Evolutionary conservation across 164 flowering plant genomes (phyloP), one percentile per base, ranked within the genome.

Genomic region (Dillenia turbinata): DNA sequence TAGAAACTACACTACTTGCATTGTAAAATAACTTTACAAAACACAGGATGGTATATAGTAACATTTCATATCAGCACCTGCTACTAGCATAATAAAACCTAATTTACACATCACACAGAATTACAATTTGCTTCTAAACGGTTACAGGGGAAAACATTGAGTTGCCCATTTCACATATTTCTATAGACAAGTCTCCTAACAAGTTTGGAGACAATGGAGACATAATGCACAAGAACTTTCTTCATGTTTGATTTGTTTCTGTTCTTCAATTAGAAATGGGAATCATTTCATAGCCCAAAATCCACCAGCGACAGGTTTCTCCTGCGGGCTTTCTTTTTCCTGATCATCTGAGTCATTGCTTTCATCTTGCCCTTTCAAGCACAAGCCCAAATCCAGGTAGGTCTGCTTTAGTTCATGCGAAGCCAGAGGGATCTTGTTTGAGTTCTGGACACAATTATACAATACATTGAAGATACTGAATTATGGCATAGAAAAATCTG

Each of bases 321-420:
- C 76, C 46, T 19, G 19, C 59, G 61, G 51, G 10, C 63, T 76
- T 11, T 68, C 73, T 62, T 59, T 44, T 16, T 24, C 64, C 54
- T 56, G 65, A 54, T 59, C 67, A 52, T 77, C 63, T 1, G 83
- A 67, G 51, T 71, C 76, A 40, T 57, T 71, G 46, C 71, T 70
- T 10, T 63, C 72, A 51, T 77, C 77, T 15, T 59, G 71, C 54
- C 76, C 76, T 55, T 78, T 81, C 73, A 83, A 72, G 14, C 83
- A 78, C 74, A 83, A 60, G 58, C 75, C 81, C 72, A 86, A 75
- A 70, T 92, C 98, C 80, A 92, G 71, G 17, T 79, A 78, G 61
- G 89, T 92, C 69, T 85, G 85, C 48, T 84, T 85, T 61, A 81
- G 71, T 71, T 86, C 90, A 65, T 84, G 88, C 10, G 83, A 77